phyloP scores from a whole-genome alignment of 2,329 filamentous ascomycete species.

The Pseudogymnoascus sp. region DNA sequence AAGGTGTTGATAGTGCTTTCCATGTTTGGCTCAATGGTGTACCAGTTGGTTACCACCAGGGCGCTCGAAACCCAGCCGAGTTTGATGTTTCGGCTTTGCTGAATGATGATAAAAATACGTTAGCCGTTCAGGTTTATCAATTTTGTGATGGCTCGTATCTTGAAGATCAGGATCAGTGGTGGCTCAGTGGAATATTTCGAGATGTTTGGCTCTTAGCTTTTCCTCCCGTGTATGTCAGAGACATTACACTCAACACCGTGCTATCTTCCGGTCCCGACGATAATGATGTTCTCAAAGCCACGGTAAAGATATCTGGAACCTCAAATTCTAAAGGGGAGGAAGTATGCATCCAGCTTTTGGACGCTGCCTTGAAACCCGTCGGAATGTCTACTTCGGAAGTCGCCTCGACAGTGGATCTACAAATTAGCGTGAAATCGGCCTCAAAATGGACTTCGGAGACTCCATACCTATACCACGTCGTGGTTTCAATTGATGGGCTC shows the following conservation, averaged over 20 bases:
- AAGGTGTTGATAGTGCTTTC: slow-evolving; percentile 38
- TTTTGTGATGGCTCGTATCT: slow-evolving; percentile 46
- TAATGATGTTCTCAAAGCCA: slow-evolving; percentile 22
- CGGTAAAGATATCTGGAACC: slow-evolving; percentile 30
- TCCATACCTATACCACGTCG: slow-evolving; percentile 51
- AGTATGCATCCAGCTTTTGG: slow-evolving; percentile 18
- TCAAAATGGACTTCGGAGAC: slow-evolving; percentile 63
- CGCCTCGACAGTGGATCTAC: too few relatives aligned
- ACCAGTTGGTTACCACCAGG: slow-evolving; percentile 47
- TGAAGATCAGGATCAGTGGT: slow-evolving; percentile 43
- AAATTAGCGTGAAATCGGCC: slow-evolving; percentile 38
- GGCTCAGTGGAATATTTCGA: slow-evolving; percentile 41
- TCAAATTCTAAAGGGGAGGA: slow-evolving; percentile 33
- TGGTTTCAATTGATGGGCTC: slow-evolving; percentile 35
- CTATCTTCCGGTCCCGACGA: slow-evolving; percentile 44
- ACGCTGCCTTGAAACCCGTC: neutral
- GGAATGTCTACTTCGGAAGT: slow-evolving; percentile 13
- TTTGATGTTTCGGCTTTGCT: slow-evolving; percentile 43
- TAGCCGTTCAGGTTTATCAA: slow-evolving; percentile 45
- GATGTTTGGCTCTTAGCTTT: slow-evolving; percentile 51
- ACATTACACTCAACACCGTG: slow-evolving; percentile 47
- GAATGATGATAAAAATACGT: slow-evolving; percentile 31
- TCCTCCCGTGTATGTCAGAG: slow-evolving; percentile 45
- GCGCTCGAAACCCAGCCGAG: slow-evolving; percentile 45
- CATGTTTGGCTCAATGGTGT: slow-evolving; percentile 47